A percentile compares a stretch with the other conserved stretches of the same genome.
Conservation (phyloP, 768 basidiomycete genomes). For the Tulasnella sp. region DNA sequence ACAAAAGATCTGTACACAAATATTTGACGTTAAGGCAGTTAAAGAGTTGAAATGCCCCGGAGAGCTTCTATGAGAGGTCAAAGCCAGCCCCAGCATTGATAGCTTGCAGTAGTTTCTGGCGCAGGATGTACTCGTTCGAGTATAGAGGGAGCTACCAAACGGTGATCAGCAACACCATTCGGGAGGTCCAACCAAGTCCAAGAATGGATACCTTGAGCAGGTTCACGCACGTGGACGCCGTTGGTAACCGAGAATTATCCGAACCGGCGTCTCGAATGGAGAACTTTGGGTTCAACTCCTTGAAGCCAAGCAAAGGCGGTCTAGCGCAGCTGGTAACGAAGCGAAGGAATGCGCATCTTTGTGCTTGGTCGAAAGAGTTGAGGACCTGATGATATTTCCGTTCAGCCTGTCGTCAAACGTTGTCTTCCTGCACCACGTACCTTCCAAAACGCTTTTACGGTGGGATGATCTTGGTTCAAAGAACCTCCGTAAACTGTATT, state of each 20-base stretch:
- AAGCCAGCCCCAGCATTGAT: conserved; percentile 88
- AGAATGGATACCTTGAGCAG: conserved; percentile 64
- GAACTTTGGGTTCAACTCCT: conserved; percentile 82
- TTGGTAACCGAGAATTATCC: conserved; percentile 68
- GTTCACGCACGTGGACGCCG: conserved; percentile 87
- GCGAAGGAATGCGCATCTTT: conserved; percentile 69
- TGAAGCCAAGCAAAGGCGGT: conserved; percentile 86
- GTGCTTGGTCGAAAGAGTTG: conserved; percentile 70
- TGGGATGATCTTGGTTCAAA: conserved; percentile 64
- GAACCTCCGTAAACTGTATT: conserved; percentile 82
- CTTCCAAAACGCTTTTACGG: conserved; percentile 80
- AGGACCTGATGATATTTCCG: conserved; percentile 52
- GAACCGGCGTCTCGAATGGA: conserved; percentile 75
- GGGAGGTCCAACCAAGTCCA: conserved; percentile 7
- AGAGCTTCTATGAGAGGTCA: conserved; percentile 58
- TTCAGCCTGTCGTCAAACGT: conserved; percentile 13
- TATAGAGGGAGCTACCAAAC: conserved; percentile 63
- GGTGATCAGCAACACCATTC: conserved; percentile 10
- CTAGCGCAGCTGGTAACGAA: conserved; percentile 93
- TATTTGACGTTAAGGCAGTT: not conserved
- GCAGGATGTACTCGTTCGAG: conserved; percentile 56
- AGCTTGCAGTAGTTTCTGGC: conserved; percentile 76
- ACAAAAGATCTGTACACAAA: not conserved
- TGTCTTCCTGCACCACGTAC: conserved; percentile 40
- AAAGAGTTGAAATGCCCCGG: not conserved